phyloP scores from a whole-genome alignment of 306 rosid species.

The Sindora glabra region DNA sequence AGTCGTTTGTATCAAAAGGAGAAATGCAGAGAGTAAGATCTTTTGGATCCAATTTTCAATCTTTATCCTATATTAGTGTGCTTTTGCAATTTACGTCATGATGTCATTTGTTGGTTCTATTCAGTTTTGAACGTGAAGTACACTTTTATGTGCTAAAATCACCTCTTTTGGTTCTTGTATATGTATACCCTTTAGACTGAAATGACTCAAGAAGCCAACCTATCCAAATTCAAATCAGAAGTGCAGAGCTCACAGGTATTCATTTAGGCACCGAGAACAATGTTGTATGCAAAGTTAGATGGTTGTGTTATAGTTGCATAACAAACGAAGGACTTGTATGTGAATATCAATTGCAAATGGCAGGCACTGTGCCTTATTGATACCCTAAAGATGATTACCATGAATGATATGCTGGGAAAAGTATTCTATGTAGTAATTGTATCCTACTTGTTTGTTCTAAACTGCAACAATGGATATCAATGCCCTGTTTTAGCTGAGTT shows the following conservation, averaged over 20 bases:
- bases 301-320: background rate
- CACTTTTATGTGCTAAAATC: background rate
- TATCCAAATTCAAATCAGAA: constrained; percentile 87
- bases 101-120: background rate
- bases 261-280: background rate
- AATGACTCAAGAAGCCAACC: constrained; percentile 70
- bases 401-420: background rate
- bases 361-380: background rate
- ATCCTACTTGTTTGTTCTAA: background rate
- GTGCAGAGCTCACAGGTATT: constrained; percentile 91
- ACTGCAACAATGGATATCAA: background rate
- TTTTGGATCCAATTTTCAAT: background rate
- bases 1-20: constrained; percentile 66
- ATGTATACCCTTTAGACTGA: constrained; percentile 32
- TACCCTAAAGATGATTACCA: background rate
- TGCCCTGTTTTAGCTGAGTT: background rate
- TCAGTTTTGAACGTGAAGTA: background rate
- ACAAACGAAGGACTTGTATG: background rate
- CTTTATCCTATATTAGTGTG: background rate
- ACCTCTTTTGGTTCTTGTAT: background rate
- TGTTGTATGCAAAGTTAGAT: background rate
- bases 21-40: constrained; percentile 77
- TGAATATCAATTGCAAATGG: background rate
- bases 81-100: background rate
- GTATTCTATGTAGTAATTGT: too few species aligned